Evolutionary conservation across 148 eudicot genomes (phyloP).

Genomic region (Fagopyrum homotropicum): DNA sequence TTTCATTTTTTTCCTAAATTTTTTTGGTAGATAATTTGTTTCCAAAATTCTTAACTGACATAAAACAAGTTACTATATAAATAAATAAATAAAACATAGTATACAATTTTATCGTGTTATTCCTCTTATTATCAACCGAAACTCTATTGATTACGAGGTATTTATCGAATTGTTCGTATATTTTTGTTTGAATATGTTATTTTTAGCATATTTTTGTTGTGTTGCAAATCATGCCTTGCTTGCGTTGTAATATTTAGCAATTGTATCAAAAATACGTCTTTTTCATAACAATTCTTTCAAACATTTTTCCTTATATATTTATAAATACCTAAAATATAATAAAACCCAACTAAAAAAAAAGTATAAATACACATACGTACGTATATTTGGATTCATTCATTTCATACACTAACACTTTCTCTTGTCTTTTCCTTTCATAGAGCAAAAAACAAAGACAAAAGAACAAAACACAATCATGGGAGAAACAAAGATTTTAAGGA

Average conservation of each 20-base stretch:
- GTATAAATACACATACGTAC: constrained; percentile 3
- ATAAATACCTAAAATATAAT: background rate
- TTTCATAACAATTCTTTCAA: background rate
- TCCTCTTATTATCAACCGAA: no score
- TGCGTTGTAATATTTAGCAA: background rate
- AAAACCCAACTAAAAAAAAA: background rate
- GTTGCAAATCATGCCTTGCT: constrained; percentile 6
- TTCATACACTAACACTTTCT: background rate
- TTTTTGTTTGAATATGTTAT: background rate
- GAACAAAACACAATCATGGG: background rate
- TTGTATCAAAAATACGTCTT: background rate
- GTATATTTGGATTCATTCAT: constrained; percentile 9
- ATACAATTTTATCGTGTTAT: no score
- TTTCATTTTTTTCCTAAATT: no score
- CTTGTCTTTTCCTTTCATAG: background rate
- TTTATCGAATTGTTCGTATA: background rate
- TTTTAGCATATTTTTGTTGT: no score
- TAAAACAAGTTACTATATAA: no score
- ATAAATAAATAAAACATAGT: no score
- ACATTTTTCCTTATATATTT: background rate
- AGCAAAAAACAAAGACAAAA: background rate
- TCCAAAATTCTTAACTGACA: no score
- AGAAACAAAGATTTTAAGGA: constrained; percentile 13
- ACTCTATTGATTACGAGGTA: no score
- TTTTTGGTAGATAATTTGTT: no score